Base-by-base conservation (phyloP, 1,284 basidiomycete genomes). In the Tremellales sp. region DNA sequence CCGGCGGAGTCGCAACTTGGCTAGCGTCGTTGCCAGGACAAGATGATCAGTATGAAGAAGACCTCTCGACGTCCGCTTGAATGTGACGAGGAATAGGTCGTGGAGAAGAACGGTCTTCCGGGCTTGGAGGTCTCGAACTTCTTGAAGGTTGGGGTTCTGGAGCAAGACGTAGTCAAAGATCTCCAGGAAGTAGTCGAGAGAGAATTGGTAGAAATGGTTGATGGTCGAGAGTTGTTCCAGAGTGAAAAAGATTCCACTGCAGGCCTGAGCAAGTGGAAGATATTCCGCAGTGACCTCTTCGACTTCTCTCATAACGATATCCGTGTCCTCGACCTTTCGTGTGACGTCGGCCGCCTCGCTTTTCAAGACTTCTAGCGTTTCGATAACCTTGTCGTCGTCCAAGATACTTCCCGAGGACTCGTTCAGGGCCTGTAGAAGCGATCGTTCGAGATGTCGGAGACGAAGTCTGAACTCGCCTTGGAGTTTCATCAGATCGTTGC, bases 121-220 rank as follows among this genome's bases (percentile, higher is more conserved):
- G 40, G 76, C 76, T 52, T 78, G 76, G 47, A 89, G 74, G 57
- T 97, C 91, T 5, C 81, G 78, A 50, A 95, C 77, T 52, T 80
- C 81, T 65, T 81, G 81, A 52, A 97, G 79, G 68, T 91, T 86
- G 7, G 92, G 90, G 68, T 97, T 97, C 61, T 87, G 84, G 54
- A 86, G 85, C 7, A 98, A 80, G 47, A 97, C 83, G 59, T 86
- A 89, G 75, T 97, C 90, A 73, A 99, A 98, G 61, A 98, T 94
- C 68, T 97, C 92, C 52, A 97, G 81, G 85, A 98, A 99, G 78
- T 95, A 97, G 34, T 81, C 84, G 43, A 99, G 80, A 1, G 94
- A 97, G 78, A 98, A 99, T 70, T 97, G 91, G 70, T 99, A 99
- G 76, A 98, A 98, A 74, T 97, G 94, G 65, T 95, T 91, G 74